A percentile compares a stretch with the other conserved stretches of the same genome.
Conservation (phyloP, 2,329 filamentous ascomycete species). For the Lachnellula cervina region DNA sequence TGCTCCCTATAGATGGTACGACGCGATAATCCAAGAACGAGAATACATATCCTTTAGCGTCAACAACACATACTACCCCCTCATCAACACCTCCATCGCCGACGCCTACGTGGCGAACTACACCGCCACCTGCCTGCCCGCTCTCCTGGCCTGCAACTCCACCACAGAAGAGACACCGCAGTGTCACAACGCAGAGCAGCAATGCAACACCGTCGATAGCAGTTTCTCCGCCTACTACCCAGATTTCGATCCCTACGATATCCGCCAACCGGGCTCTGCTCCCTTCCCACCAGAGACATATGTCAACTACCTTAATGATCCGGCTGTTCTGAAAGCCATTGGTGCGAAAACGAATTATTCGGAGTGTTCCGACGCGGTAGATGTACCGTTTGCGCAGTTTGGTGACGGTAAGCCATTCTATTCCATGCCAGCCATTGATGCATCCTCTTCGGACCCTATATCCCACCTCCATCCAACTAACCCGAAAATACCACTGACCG, state of each 20-base stretch:
- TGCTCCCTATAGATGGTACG: constrained; percentile 31
- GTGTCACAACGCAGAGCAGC: constrained; percentile 65
- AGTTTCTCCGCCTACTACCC: constrained; percentile 10
- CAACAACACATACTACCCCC: constrained; percentile 35
- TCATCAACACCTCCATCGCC: constrained; percentile 36
- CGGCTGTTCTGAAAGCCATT: constrained; percentile 36
- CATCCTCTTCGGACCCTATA: too few relatives aligned
- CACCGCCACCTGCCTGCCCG: constrained; percentile 34
- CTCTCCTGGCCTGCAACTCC: constrained; percentile 34
- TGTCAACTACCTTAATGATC: constrained; percentile 33
- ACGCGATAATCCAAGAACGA: constrained; percentile 51
- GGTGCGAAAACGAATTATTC: constrained; percentile 38
- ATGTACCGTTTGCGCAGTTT: constrained; percentile 33
- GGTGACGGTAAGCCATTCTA: constrained; percentile 31
- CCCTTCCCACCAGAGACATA: constrained; percentile 37
- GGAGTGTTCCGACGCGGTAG: constrained; percentile 35
- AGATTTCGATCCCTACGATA: constrained; percentile 26
- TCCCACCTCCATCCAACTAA: neutral
- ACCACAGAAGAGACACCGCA: constrained; percentile 65
- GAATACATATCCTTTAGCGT: constrained; percentile 26
- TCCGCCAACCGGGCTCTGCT: constrained; percentile 26
- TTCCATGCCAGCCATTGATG: constrained; percentile 2
- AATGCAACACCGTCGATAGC: constrained; percentile 30
- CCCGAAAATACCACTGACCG: neutral
- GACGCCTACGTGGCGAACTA: constrained; percentile 34